These are phyloP conservation scores for Schwanniomyces vanrijiae DNA, from an alignment of 805 yeast genomes.

Conservation along the genomic window DNA sequence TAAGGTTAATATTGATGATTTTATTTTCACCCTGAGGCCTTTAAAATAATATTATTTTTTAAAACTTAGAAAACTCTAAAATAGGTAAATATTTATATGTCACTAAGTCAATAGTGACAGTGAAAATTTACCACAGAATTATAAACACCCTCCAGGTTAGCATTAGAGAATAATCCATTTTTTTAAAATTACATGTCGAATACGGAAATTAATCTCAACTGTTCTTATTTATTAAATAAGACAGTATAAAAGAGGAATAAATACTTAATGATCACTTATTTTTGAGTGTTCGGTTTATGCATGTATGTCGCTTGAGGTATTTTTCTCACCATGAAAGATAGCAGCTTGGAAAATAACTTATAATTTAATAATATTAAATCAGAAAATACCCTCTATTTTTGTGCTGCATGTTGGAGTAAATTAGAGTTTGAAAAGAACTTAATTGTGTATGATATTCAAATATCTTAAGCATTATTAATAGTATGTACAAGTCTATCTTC, in stretches of 20 bases:
- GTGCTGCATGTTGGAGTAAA: conserved; percentile 51
- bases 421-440: conserved; percentile 19
- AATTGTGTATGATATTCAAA: conserved; percentile 20
- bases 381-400: conserved; percentile 45
- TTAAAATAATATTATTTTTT: neutral
- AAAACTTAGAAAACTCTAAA: neutral
- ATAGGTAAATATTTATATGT: conserved; percentile 11
- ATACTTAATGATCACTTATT: conserved; percentile 48
- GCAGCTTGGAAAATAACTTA: conserved; percentile 38
- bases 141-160: conserved; percentile 53
- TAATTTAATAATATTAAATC: conserved; percentile 24
- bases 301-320: conserved; percentile 47
- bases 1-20: neutral
- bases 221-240: conserved; percentile 2
- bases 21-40: conserved; percentile 5
- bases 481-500: conserved; percentile 30
- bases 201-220: conserved; percentile 28
- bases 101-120: conserved; percentile 16
- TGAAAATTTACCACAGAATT: conserved; percentile 54
- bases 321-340: conserved; percentile 50
- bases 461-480: conserved; percentile 19
- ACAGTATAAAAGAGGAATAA: conserved; percentile 34
- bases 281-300: conserved; percentile 56
- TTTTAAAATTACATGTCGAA: conserved; percentile 50
- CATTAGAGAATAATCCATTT: conserved; percentile 57